phyloP scores from a whole-genome alignment of 2,329 filamentous ascomycete species.

The Ophiostoma australiae region DNA sequence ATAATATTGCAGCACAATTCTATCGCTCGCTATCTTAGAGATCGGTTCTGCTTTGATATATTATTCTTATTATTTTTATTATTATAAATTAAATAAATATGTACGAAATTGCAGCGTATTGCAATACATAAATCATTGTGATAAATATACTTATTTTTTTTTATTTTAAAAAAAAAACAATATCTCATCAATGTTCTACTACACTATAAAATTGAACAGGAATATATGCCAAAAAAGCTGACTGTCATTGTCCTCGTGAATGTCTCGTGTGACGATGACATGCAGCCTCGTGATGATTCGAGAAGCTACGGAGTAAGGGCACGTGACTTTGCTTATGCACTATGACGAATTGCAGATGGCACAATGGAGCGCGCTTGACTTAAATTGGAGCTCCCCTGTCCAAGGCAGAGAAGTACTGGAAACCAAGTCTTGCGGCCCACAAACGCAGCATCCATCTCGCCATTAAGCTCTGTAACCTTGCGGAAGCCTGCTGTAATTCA shows the following conservation, averaged over 20 bases:
- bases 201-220: too few relatives aligned
- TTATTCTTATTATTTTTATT: background rate
- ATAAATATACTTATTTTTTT: too few relatives aligned
- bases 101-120: too few relatives aligned
- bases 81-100: background rate
- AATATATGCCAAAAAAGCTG: too few relatives aligned
- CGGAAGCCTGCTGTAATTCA: background rate
- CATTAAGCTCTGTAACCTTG: background rate
- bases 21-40: background rate
- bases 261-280: background rate
- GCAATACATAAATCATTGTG: too few relatives aligned
- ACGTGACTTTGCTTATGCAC: background rate
- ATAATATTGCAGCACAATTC: background rate
- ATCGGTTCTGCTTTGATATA: background rate
- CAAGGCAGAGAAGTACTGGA: background rate
- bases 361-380: background rate
- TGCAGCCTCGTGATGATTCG: background rate
- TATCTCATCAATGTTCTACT: too few relatives aligned
- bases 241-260: too few relatives aligned
- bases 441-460: background rate
- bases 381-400: background rate
- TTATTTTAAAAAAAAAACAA: too few relatives aligned
- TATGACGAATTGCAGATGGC: background rate
- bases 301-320: background rate
- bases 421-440: background rate